Base-by-base conservation (phyloP, 2,329 filamentous ascomycete species). In the Lachnellula suecica region DNA sequence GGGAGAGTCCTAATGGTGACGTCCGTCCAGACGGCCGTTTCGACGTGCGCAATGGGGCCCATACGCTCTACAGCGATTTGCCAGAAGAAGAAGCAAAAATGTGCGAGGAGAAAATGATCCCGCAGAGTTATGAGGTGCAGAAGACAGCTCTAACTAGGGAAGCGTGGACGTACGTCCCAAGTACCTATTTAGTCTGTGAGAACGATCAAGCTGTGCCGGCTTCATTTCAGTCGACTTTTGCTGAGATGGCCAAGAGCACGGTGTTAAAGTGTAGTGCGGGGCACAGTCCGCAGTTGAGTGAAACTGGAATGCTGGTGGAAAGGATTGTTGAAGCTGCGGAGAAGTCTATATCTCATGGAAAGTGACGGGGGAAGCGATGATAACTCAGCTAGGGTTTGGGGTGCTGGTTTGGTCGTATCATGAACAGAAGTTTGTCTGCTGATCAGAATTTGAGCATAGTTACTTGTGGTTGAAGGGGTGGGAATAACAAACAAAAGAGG, bases 81-180 rank as follows among this genome's bases (percentile, higher is more conserved):
- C 10, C 44, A 24, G 24, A 47, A 7, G 13, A 29, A 7, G 40
- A 44, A 9, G 53, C 49, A 4, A 22, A 17, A 22, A 11, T 29
- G 4, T 55, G 49, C 49, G 45, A 51, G 20, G 42, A 40, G n/a
- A 25, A 11, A 46, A 9, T 51, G 2, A 37, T 49, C 19, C 29
- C 25, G 11, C 71, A 74, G 44, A 69, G 66, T 23, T 54, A 72
- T 7, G 65, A 65, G 0, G 67, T 57, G 5, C 37, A 55, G 24
- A 35, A 41, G 19, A 53, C 45, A 5, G 41, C 23, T 19, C 20
- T 42, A 4, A 46, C 56, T 11, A 43, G 51, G 17, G 57, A 47
- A 3, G 46, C 53, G 15, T 52, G 38, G 10, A 47, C 34, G 11
- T 47, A 53, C 27, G 24, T 53, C 3, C 38, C 37, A 4, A 44